Conservation (phyloP, 2,329 filamentous ascomycete genomes). For the Penicillium sp. region DNA sequence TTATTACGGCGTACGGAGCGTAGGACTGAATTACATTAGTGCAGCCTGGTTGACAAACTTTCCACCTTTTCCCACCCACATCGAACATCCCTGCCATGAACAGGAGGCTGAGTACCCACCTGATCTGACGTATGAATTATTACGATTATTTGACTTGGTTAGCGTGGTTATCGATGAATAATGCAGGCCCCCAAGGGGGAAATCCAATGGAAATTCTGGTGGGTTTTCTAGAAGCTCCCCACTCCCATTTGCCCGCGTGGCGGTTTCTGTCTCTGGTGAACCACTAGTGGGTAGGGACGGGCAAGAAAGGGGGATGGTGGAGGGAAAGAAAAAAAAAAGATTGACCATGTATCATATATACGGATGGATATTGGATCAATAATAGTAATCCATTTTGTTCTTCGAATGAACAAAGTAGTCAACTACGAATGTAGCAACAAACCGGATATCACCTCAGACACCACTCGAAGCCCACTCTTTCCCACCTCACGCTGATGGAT, state of each 20-base stretch:
- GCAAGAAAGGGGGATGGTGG: not conserved
- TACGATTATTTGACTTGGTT: slow-evolving; percentile 13
- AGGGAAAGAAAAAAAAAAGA: not conserved
- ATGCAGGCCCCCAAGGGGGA: slow-evolving; percentile 20
- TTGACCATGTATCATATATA: not conserved
- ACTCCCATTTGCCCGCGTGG: slow-evolving; percentile 17
- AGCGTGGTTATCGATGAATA: slow-evolving; percentile 15
- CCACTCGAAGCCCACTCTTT: slow-evolving; percentile 2
- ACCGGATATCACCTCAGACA: slow-evolving; percentile 5
- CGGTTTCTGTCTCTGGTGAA: slow-evolving; percentile 10
- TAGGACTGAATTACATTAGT: slow-evolving; percentile 19
- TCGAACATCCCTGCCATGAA: slow-evolving; percentile 31
- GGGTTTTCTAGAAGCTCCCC: slow-evolving; percentile 31
- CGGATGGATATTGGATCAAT: not conserved
- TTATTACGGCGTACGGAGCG: slow-evolving; percentile 5
- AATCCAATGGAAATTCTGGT: slow-evolving; percentile 26
- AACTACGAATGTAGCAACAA: not conserved
- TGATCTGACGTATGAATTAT: slow-evolving; percentile 32
- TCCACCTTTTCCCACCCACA: slow-evolving; percentile 4
- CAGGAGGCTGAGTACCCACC: slow-evolving; percentile 32
- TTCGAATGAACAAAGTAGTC: not conserved
- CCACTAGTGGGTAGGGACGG: slow-evolving; percentile 16
- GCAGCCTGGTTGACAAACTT: slow-evolving; percentile 5
- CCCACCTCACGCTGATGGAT: not conserved
- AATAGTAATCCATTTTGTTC: not conserved